Evolutionary conservation across 495 filamentous ascomycete species (phyloP), one percentile per base, ranked within the genome.

Genomic region (Neurospora pannonica): DNA sequence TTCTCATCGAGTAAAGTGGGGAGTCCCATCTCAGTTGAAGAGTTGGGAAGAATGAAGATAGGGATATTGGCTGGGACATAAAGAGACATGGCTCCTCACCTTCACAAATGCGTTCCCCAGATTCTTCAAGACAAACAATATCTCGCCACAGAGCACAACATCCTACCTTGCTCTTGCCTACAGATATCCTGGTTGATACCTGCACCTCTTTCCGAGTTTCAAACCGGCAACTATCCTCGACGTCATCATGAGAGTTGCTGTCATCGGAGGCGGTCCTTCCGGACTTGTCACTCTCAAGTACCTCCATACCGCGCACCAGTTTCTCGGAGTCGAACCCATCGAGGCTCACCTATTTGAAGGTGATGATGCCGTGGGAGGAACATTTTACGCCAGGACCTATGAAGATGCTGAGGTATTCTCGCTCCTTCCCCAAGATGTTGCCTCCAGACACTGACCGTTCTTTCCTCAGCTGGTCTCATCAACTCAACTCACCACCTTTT

Each of bases 231-330:
- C 28, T 34, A 34, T 2, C 15, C 54, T 67, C 15, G 28, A 17
- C 5, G 5, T 34, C 28, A 72, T n/a, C 10, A 77, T 76, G 76
- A 77, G 72, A 37, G 82, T 84, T 40, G 82, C 84, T 37, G 78
- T 85, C 71, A 81, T 85, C 78, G 85, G 85, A 42, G 84, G 79
- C 60, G 85, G 85, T 69, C 82, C 85, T 38, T 83, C 84, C 4
- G 85, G 85, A 11, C 79, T 86, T 11, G 82, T 85, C 24, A 85
- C 83, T 38, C 78, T 86, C 38, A 86, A 86, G 76, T 83, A 84
- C 54, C 83, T 86, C 0, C 24, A 81, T 37, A 74, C 75, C 9
- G 80, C 83, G 1, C 79, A 85, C 73, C 60, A 48, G 7, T 73
- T 73, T 70, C 74, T 83, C n/a, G 76, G 75, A 9, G 74, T 71